Base-by-base conservation (phyloP, 176 grass and related monocot species). In the Oryza officinalis region DNA sequence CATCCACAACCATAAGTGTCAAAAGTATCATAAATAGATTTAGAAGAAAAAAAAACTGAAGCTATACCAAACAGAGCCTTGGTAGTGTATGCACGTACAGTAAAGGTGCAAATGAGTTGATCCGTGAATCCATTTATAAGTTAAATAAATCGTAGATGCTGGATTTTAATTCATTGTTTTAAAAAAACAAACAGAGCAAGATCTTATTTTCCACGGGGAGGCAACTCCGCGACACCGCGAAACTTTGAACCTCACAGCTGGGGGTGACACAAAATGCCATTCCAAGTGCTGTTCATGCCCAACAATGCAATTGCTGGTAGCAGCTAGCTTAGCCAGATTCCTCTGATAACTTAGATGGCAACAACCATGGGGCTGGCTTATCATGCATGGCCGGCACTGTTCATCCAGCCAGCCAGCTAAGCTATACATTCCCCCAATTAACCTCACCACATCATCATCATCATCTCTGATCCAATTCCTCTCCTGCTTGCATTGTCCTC, bases 341-440 rank as follows among this genome's bases (percentile, higher is more conserved):
- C 47, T 20, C 69, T 41, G 40, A 41, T 69, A 10, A 30, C 13
- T 22, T 52, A 83, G 40, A 83, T 65, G 60, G 14, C 71, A 50
- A 47, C 28, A 61, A 47, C 65, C 37, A 27, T 47, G 6, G 67
- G 38, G 27, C 54, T 79, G 38, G 27, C 54, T 79, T 47, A 85
- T 78, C 75, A 45, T 30, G 54, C 27, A 13, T 63, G 22, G 22
- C 0, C 6, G 20, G 54, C 13, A 63, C 49, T 76, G 72, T 46
- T 71, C 65, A 60, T 78, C 33, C 65, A 78, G 0, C 22, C n/a
- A 61, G 57, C 57, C 9, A 61, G 65, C 74, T 22, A 54, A 18
- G 17, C 49, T 22, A n/a, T 22, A n/a, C 6, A n/a, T 76, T 41
- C 45, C 23, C 18, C 45, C 17, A 52, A 10, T 84, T 30, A 77